These are phyloP conservation scores for Talaromyces sp. DNA, from an alignment of 2,329 filamentous ascomycete species.

Conservation along the genomic window DNA sequence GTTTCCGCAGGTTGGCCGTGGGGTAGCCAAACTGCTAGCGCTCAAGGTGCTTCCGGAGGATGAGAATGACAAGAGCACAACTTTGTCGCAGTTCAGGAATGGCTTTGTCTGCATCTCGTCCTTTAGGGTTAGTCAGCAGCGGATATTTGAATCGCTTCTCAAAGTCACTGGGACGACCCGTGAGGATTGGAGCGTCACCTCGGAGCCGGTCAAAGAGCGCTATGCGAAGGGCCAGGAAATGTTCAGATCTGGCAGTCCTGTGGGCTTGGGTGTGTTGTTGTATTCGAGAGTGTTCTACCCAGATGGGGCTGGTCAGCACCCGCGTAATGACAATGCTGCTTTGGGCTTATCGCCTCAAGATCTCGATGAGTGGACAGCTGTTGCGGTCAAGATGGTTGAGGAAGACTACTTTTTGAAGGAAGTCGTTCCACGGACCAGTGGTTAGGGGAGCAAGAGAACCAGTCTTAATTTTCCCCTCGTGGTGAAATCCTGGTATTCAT, in stretches of 20 bases:
- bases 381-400: slow-evolving; percentile 14
- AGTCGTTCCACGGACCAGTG: slow-evolving; percentile 5
- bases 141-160: slow-evolving; percentile 62
- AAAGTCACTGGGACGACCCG: slow-evolving; percentile 57
- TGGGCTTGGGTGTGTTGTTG: slow-evolving; percentile 50
- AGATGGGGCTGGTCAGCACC: slow-evolving; percentile 27
- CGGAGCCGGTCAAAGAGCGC: slow-evolving; percentile 48
- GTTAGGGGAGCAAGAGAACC: neutral
- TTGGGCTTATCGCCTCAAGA: slow-evolving; percentile 15
- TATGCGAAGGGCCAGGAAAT: slow-evolving; percentile 48
- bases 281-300: slow-evolving; percentile 58
- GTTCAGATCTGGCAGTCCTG: slow-evolving; percentile 42
- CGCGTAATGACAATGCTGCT: slow-evolving; percentile 4
- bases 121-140: slow-evolving; percentile 59
- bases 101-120: slow-evolving; percentile 52
- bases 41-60: slow-evolving; percentile 44
- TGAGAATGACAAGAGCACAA: slow-evolving; percentile 33
- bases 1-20: slow-evolving; percentile 54
- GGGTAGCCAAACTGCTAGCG: slow-evolving; percentile 52
- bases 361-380: slow-evolving; percentile 15
- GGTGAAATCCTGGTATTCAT: no score
- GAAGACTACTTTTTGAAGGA: slow-evolving; percentile 14
- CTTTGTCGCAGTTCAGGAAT: slow-evolving; percentile 49
- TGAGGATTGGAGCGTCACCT: slow-evolving; percentile 58
- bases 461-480: no score